phyloP scores from a whole-genome alignment of 352 stramenopile species.

The Pythium utonaiense region DNA sequence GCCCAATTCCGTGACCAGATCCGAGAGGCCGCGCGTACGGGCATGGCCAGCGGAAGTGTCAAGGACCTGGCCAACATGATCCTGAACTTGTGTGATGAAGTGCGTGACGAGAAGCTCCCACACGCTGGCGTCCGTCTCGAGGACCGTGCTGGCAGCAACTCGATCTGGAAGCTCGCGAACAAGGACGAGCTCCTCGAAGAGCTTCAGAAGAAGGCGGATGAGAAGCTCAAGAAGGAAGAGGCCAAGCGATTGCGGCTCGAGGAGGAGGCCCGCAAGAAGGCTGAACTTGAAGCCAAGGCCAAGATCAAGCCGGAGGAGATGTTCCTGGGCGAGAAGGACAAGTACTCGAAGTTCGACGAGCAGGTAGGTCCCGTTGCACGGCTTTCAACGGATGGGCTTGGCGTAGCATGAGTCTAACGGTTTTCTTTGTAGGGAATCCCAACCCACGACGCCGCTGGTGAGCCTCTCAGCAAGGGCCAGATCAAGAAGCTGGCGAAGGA shows the following conservation, averaged over 20 bases:
- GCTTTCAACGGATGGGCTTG: not conserved
- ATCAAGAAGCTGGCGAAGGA: constrained; percentile 98
- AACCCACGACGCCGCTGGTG: constrained; percentile 90
- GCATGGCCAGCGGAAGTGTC: constrained; percentile 31
- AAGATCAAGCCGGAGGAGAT: constrained; percentile 92
- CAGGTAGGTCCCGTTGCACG: constrained; percentile 26
- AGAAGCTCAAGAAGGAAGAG: constrained; percentile 80
- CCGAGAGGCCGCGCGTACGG: constrained; percentile 60
- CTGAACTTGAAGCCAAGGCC: constrained; percentile 80
- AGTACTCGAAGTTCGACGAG: constrained; percentile 91
- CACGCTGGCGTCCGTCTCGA: constrained; percentile 87
- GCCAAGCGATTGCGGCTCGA: constrained; percentile 68
- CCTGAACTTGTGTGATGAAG: constrained; percentile 79
- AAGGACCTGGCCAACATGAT: constrained; percentile 68
- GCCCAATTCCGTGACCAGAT: constrained; percentile 86
- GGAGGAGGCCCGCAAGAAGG: constrained; percentile 73
- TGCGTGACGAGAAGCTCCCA: constrained; percentile 89
- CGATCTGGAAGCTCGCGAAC: constrained; percentile 91
- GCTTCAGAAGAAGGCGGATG: constrained; percentile 66
- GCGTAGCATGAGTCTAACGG: not conserved
- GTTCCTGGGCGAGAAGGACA: constrained; percentile 86
- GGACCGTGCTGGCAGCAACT: constrained; percentile 56
- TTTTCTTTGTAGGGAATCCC: constrained; percentile 81
- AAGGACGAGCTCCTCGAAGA: constrained; percentile 83
- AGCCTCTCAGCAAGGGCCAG: constrained; percentile 93